phyloP scores from a whole-genome alignment of 106 monocot genomes.

The Iris macrosiphon region DNA sequence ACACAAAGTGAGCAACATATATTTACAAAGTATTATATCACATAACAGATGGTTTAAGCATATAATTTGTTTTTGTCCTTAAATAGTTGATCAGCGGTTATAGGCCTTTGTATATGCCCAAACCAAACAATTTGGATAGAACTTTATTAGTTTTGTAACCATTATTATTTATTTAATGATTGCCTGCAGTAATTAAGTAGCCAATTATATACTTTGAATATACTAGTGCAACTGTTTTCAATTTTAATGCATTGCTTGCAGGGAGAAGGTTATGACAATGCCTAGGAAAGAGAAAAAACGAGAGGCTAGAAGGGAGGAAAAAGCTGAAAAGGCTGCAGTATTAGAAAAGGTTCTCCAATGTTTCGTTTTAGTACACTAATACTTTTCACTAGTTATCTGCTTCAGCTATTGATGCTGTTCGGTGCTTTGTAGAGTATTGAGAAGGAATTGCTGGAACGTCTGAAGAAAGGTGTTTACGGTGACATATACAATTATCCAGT shows the following conservation, averaged over 20 bases:
- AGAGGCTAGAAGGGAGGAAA: slow-evolving; percentile 82
- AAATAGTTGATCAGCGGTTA: no score
- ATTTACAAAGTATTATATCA: no score
- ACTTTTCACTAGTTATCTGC: neutral
- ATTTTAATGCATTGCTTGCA: neutral
- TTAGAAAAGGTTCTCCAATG: slow-evolving; percentile 60
- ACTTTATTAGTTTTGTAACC: no score
- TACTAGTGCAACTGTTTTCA: neutral
- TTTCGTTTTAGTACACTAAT: neutral
- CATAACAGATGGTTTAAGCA: no score
- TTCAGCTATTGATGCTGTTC: slow-evolving; percentile 1
- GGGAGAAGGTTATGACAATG: slow-evolving; percentile 91
- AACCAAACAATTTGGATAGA: no score
- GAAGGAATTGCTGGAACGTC: slow-evolving; percentile 73
- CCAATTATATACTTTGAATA: no score
- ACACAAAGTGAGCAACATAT: no score
- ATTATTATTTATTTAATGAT: no score
- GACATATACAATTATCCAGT: slow-evolving; percentile 82
- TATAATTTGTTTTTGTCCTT: no score
- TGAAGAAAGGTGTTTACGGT: slow-evolving; percentile 82
- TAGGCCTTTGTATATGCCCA: no score
- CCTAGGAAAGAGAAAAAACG: slow-evolving; percentile 86
- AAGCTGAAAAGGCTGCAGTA: slow-evolving; percentile 84
- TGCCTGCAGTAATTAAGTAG: no score
- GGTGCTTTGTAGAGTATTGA: slow-evolving; percentile 70